Conservation (phyloP, 768 basidiomycete species). For the Porpolomopsis calyptriformis region DNA sequence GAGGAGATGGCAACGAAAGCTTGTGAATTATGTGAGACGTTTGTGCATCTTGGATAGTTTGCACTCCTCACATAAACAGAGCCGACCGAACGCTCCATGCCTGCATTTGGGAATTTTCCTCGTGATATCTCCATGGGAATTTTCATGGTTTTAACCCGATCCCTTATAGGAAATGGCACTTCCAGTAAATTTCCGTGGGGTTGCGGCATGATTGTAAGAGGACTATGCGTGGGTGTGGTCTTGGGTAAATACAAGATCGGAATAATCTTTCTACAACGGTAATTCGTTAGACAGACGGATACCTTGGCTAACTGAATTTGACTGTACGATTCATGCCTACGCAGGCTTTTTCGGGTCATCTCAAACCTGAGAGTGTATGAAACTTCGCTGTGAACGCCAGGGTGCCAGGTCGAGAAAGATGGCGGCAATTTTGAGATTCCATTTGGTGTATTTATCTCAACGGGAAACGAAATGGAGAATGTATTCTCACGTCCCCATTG, state of each 20-base stretch:
- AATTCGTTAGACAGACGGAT: neutral
- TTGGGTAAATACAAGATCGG: slow-evolving; percentile 36
- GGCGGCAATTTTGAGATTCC: slow-evolving; percentile 26
- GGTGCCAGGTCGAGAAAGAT: slow-evolving; percentile 21
- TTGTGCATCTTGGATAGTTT: neutral
- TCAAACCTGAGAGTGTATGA: slow-evolving; percentile 28
- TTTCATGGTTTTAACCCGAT: slow-evolving; percentile 22
- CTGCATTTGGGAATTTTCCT: slow-evolving; percentile 3
- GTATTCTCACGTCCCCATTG: slow-evolving; percentile 19
- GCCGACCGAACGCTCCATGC: slow-evolving; percentile 8
- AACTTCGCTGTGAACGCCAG: slow-evolving; percentile 24
- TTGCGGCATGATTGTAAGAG: slow-evolving; percentile 23
- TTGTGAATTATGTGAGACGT: slow-evolving; percentile 10
- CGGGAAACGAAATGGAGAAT: slow-evolving; percentile 33
- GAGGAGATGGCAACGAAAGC: slow-evolving; percentile 29
- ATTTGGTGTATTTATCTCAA: slow-evolving; percentile 19
- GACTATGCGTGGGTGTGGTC: slow-evolving; percentile 26
- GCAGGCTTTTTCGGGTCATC: slow-evolving; percentile 28
- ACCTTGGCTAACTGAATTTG: neutral
- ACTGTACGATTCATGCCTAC: slow-evolving; percentile 31
- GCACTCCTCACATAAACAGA: slow-evolving; percentile 20
- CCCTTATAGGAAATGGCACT: slow-evolving; percentile 13
- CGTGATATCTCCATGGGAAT: no score
- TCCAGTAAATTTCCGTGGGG: slow-evolving; percentile 15
- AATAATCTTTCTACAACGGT: slow-evolving; percentile 19